Evolutionary conservation across 2,329 filamentous ascomycete genomes (phyloP).

Genomic region (Lecanoromycetidae sp.): DNA sequence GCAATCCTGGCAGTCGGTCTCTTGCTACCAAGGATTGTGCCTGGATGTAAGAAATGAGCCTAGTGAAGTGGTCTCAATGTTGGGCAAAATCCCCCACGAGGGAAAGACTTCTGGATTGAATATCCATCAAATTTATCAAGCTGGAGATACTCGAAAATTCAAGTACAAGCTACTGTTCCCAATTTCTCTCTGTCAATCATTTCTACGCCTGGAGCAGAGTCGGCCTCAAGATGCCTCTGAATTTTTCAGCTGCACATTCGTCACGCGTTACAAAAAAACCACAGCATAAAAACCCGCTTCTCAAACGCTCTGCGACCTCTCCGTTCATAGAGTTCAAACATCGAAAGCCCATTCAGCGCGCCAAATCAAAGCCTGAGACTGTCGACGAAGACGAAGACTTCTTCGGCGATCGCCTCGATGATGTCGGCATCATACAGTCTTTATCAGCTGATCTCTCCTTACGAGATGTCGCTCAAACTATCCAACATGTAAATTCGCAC

Average conservation of each 20-base stretch:
- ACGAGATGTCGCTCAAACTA: constrained; percentile 40
- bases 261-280: constrained; percentile 33
- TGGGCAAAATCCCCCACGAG: too few relatives aligned
- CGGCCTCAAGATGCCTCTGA: constrained; percentile 36
- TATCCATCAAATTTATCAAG: too few relatives aligned
- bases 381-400: constrained; percentile 20
- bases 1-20: too few relatives aligned
- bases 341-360: constrained; percentile 28
- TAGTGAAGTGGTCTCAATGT: too few relatives aligned
- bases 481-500: constrained; percentile 38
- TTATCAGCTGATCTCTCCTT: constrained; percentile 37
- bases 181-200: too few relatives aligned
- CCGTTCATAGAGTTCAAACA: constrained; percentile 32
- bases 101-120: too few relatives aligned
- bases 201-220: neutral
- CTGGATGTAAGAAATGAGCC: too few relatives aligned
- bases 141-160: too few relatives aligned
- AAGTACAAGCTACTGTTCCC: too few relatives aligned
- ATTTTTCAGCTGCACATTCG: constrained; percentile 36
- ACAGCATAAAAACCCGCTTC: constrained; percentile 21
- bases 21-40: too few relatives aligned
- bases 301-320: constrained; percentile 25
- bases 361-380: constrained; percentile 18
- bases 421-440: constrained; percentile 39
- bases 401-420: constrained; percentile 35